Base-by-base conservation (phyloP, 83 land plant species). In the Isoetes engelmannii region DNA sequence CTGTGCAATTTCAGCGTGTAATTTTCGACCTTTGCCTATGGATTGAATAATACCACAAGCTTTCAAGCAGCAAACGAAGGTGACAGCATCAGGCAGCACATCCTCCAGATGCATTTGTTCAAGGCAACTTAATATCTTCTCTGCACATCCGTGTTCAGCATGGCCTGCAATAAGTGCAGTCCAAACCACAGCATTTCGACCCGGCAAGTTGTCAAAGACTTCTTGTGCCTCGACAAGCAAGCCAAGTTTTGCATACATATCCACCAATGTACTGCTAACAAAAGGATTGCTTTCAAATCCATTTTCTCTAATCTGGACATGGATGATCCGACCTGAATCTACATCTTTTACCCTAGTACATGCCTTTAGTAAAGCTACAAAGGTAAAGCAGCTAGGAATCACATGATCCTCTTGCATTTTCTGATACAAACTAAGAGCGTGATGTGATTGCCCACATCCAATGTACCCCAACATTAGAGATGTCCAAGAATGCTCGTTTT, bases 401-500 rank as follows among this genome's bases (percentile, higher is more conserved):
- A 63, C 65, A 63, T 37, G 12, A 9, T 63, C 37, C 45, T 42
- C 44, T 13, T 42, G 7, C 65, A 63, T 63, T 6, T n/a, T 63
- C 6, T 63, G 6, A 37, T 63, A 63, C 17, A 63, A 47, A 7
- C n/a, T 6, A 47, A 63, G 45, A 63, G 65, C 65, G 44, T 7
- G 41, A 6, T 7, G 18, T n/a, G 45, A 63, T 7, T 44, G 47
- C 45, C 65, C 65, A 63, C n/a, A 7, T 6, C 45, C 65, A 63
- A 63, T 47, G 45, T 37, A 63, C 45, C 65, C 65, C 45, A 43
- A 47, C 0, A 65, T 65, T 15, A 65, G 49, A 46, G 46, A 65
- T 4, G 48, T 65, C 68, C 68, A 65, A 5, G 68, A 65, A 21
- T 65, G 68, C 68, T 65, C 68, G 41, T 65, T 65, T 15, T 1